These are phyloP conservation scores for Theileria equi DNA, from an alignment of 169 alveolate species.

Conservation along the genomic window DNA sequence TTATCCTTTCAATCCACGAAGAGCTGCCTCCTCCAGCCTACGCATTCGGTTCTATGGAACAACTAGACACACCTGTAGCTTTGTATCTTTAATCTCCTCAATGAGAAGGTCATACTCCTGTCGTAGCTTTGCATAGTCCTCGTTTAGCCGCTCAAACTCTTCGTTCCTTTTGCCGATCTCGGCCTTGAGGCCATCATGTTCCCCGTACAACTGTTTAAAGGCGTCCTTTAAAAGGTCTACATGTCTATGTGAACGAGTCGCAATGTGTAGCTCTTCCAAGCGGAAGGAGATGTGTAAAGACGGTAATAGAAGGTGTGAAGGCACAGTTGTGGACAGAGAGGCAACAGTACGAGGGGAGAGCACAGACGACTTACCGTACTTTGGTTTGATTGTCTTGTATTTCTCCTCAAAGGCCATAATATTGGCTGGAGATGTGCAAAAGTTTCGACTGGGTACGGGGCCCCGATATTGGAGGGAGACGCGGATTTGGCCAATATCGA, in stretches of 20 bases:
- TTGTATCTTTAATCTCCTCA: slow-evolving; percentile 22
- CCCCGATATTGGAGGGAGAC: too few relatives aligned
- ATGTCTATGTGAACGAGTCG: too few relatives aligned
- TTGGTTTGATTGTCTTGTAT: slow-evolving; percentile 38
- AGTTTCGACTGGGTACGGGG: too few relatives aligned
- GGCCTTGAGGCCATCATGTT: slow-evolving; percentile 26
- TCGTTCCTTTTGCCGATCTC: slow-evolving; percentile 34
- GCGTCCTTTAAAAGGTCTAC: slow-evolving; percentile 53
- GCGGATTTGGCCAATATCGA: too few relatives aligned
- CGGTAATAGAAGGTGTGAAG: not conserved
- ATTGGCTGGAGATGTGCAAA: too few relatives aligned
- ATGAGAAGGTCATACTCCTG: slow-evolving; percentile 39
- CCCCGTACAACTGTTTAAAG: slow-evolving; percentile 37
- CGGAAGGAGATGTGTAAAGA: not conserved
- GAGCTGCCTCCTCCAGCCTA: not conserved
- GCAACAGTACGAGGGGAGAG: not conserved
- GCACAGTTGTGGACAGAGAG: not conserved
- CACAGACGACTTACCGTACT: slow-evolving; percentile 26
- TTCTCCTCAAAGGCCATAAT: slow-evolving; percentile 40
- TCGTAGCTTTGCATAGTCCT: slow-evolving; percentile 41
- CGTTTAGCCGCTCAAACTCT: slow-evolving; percentile 33
- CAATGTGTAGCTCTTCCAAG: not conserved
- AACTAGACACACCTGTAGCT: not conserved
- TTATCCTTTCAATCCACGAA: slow-evolving; percentile 36
- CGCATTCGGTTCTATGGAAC: not conserved